Evolutionary conservation across 2,329 filamentous ascomycete genomes (phyloP).

Genomic region (Microcyclosporella mali): DNA sequence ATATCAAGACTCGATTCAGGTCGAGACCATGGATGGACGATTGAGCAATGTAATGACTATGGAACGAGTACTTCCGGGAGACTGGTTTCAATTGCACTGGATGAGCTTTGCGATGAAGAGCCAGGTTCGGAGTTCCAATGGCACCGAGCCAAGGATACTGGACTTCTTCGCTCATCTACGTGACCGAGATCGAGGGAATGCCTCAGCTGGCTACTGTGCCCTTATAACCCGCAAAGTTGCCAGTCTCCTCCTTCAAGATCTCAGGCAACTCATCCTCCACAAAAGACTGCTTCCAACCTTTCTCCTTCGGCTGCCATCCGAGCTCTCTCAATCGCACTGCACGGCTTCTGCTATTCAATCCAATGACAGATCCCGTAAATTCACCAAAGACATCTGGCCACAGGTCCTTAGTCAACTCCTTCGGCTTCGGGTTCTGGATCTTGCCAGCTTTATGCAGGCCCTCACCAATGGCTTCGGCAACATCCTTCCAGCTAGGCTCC

Average conservation of each 20-base stretch:
- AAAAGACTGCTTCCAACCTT: conserved; percentile 35
- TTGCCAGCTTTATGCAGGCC: conserved; percentile 35
- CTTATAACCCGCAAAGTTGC: conserved; percentile 15
- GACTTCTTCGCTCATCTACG: no score
- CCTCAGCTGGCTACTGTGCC: conserved; percentile 10
- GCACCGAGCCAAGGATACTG: neutral
- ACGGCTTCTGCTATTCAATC: conserved; percentile 39
- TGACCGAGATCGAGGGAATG: neutral
- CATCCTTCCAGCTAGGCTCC: conserved; percentile 41
- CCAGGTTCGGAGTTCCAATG: no score
- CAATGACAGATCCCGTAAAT: conserved; percentile 35
- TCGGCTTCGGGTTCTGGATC: conserved; percentile 34
- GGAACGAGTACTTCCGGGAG: no score
- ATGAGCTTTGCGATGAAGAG: no score
- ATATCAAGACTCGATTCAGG: conserved; percentile 1
- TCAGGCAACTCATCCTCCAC: conserved; percentile 41
- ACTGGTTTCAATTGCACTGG: no score
- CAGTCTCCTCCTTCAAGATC: conserved; percentile 28
- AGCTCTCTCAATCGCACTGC: conserved; percentile 41
- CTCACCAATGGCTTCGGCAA: conserved; percentile 35
- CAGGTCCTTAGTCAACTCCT: conserved; percentile 32
- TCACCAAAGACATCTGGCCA: conserved; percentile 39
- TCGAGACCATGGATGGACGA: neutral
- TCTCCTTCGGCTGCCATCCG: conserved; percentile 44
- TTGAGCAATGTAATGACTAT: neutral